A percentile compares a stretch with the other conserved stretches of the same genome.
phyloP scores from a whole-genome alignment of 1,139 yeast genomes.

The Magnusiomyces suaveolens region DNA sequence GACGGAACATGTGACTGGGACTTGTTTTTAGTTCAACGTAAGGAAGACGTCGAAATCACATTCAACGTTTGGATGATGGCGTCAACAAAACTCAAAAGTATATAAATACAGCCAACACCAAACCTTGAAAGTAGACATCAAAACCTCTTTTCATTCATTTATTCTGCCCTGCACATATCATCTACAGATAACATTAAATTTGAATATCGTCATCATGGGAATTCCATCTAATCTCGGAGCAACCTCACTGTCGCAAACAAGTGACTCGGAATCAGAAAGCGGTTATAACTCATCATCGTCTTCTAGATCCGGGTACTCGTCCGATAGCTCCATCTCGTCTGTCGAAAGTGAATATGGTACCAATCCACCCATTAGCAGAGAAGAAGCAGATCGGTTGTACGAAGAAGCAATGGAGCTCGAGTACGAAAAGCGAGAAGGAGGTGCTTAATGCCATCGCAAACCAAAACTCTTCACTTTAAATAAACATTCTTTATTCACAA shows the following conservation, averaged over 20 bases:
- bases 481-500: neutral
- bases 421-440: constrained; percentile 1
- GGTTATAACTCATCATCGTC: neutral
- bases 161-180: no score
- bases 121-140: no score
- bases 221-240: neutral
- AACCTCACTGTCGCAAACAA: neutral
- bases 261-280: neutral
- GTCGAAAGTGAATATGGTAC: neutral
- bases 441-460: neutral
- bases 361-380: neutral
- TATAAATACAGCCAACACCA: no score
- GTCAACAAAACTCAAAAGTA: no score
- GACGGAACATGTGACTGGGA: no score
- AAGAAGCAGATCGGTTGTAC: constrained; percentile 1
- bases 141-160: neutral
- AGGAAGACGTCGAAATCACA: no score
- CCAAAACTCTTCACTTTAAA: no score
- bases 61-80: no score
- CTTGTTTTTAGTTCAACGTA: no score
- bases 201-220: no score
- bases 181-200: no score
- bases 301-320: neutral
- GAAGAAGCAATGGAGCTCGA: constrained; percentile 3
- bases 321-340: neutral